Conservation (phyloP, 805 yeast genomes). For the Danielozyma ontarioensis region DNA sequence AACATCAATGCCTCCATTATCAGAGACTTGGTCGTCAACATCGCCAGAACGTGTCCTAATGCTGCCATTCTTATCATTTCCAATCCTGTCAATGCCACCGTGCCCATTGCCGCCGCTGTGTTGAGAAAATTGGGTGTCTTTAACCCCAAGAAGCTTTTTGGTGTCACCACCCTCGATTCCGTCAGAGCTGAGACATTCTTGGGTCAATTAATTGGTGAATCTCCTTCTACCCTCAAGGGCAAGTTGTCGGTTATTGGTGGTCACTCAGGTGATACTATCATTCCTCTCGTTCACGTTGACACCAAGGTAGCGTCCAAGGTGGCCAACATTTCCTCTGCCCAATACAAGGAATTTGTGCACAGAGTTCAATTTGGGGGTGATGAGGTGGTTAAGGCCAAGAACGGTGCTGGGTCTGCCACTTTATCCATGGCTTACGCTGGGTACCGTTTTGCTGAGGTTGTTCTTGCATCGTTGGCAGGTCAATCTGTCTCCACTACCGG, state of each 20-base stretch:
- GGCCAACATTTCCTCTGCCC: slow-evolving; percentile 8
- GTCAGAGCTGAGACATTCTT: slow-evolving; percentile 44
- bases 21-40: slow-evolving; percentile 37
- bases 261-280: slow-evolving; percentile 44
- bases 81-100: slow-evolving; percentile 44
- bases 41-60: slow-evolving; percentile 34
- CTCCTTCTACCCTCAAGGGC: slow-evolving; percentile 31
- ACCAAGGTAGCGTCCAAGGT: slow-evolving; percentile 13
- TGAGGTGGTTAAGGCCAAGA: slow-evolving; percentile 81
- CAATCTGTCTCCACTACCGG: slow-evolving; percentile 38
- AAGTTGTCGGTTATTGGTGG: slow-evolving; percentile 42
- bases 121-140: slow-evolving; percentile 42
- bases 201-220: slow-evolving; percentile 28
- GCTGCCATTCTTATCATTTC: slow-evolving; percentile 43
- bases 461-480: slow-evolving; percentile 57
- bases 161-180: slow-evolving; percentile 42
- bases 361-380: slow-evolving; percentile 94
- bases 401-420: slow-evolving; percentile 82
- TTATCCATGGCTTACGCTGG: slow-evolving; percentile 86
- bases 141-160: slow-evolving; percentile 41
- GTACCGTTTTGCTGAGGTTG: slow-evolving; percentile 64
- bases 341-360: slow-evolving; percentile 58
- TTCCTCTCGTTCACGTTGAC: slow-evolving; percentile 28
- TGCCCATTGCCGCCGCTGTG: slow-evolving; percentile 45
- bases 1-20: slow-evolving; percentile 42